Conservation (phyloP, 176 grass and related monocot species). For the Hordeum marinum region DNA sequence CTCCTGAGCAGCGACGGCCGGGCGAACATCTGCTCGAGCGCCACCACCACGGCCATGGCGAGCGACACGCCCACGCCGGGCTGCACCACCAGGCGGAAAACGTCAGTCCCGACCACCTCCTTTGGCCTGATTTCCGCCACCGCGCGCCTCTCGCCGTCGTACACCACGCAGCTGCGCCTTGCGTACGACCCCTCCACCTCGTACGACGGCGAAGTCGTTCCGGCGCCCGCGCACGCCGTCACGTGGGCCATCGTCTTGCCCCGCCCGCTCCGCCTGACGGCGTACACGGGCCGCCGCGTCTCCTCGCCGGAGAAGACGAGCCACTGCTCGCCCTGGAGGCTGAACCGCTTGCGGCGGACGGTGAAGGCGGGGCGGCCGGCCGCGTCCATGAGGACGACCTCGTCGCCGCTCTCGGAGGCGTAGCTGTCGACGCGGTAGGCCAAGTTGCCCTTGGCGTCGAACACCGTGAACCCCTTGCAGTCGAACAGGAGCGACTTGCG, state of each 20-base stretch:
- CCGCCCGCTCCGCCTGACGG: slow-evolving; percentile 34
- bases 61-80: slow-evolving; percentile 51
- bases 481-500: slow-evolving; percentile 91
- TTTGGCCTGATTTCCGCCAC: slow-evolving; percentile 75
- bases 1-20: slow-evolving; percentile 49
- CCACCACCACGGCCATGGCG: slow-evolving; percentile 79
- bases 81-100: slow-evolving; percentile 74
- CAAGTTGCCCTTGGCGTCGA: slow-evolving; percentile 67
- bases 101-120: slow-evolving; percentile 69
- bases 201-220: slow-evolving; percentile 22
- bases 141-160: slow-evolving; percentile 48
- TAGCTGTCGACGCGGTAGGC: slow-evolving; percentile 91
- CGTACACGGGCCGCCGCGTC: slow-evolving; percentile 25
- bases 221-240: not conserved
- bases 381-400: slow-evolving; percentile 57
- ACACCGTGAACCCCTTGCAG: slow-evolving; percentile 91
- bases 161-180: slow-evolving; percentile 67
- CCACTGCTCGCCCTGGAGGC: slow-evolving; percentile 64
- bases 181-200: slow-evolving; percentile 74
- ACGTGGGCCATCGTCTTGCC: not conserved
- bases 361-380: slow-evolving; percentile 52
- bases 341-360: slow-evolving; percentile 78
- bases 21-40: slow-evolving; percentile 80
- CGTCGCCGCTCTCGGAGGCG: slow-evolving; percentile 38
- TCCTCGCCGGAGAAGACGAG: slow-evolving; percentile 57